Conservation (phyloP, 2,329 filamentous ascomycete genomes). For the Monilinia polystroma region DNA sequence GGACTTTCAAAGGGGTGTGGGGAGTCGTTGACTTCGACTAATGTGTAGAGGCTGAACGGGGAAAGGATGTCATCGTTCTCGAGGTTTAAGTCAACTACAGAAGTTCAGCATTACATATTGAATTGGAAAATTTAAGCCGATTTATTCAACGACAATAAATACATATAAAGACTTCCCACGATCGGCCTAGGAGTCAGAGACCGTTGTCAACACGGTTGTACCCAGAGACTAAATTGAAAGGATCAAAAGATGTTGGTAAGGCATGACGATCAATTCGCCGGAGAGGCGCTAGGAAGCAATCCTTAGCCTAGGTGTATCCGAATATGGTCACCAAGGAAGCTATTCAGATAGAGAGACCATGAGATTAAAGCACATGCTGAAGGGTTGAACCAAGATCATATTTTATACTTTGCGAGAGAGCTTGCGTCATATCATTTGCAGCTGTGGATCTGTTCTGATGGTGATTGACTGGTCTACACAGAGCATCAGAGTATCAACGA, state of each 20-base stretch:
- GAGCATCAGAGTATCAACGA: neutral
- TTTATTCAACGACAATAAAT: neutral
- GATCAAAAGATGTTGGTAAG: neutral
- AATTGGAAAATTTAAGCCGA: neutral
- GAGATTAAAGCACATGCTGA: neutral
- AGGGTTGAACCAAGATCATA: neutral
- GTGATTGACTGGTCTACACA: too few species aligned
- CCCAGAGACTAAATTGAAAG: neutral
- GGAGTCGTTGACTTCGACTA: constrained; percentile 41
- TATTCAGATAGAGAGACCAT: neutral
- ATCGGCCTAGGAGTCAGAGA: neutral
- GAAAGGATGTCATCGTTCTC: constrained; percentile 34
- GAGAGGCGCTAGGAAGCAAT: neutral
- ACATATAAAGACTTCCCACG: neutral
- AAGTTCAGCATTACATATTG: neutral
- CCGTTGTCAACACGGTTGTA: neutral
- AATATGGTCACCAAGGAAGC: neutral
- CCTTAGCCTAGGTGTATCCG: neutral
- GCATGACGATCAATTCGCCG: neutral
- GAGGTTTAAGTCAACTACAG: neutral
- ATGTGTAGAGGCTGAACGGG: constrained; percentile 42
- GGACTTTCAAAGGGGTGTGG: constrained; percentile 37
- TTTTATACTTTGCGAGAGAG: neutral
- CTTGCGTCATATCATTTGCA: neutral
- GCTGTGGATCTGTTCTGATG: neutral